Evolutionary conservation across 116 monocot species (phyloP).

Genomic region (Trichopus zeylanicus): DNA sequence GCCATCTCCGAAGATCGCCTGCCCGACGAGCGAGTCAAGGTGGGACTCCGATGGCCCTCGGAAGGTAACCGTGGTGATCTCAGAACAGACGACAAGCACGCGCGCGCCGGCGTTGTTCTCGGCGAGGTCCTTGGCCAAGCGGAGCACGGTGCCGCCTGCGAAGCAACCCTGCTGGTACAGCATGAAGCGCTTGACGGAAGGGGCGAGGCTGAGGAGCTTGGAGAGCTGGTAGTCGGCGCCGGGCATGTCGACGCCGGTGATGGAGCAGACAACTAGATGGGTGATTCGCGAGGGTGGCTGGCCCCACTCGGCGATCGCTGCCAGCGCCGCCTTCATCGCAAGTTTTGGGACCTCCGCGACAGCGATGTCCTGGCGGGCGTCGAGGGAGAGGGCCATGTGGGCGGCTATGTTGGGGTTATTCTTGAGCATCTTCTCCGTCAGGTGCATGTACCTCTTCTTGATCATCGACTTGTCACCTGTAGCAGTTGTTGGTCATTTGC

Average conservation of each 20-base stretch:
- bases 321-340: slow-evolving; percentile 1
- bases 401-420: slow-evolving; percentile 10
- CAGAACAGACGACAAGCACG: slow-evolving; percentile 18
- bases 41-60: no score
- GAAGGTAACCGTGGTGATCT: no score
- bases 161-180: slow-evolving; percentile 32
- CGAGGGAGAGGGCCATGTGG: slow-evolving; percentile 4
- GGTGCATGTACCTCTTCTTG: no score
- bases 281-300: slow-evolving; percentile 33
- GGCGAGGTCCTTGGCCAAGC: slow-evolving; percentile 44
- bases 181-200: slow-evolving; percentile 41
- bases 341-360: slow-evolving; percentile 12
- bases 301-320: slow-evolving; percentile 39
- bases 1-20: slow-evolving; percentile 22
- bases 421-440: slow-evolving; percentile 18
- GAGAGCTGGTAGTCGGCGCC: slow-evolving; percentile 42
- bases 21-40: slow-evolving; percentile 7
- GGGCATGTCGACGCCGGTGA: slow-evolving; percentile 40
- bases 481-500: background rate
- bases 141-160: slow-evolving; percentile 39
- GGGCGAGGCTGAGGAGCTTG: slow-evolving; percentile 33
- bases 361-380: slow-evolving; percentile 10
- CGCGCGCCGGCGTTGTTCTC: slow-evolving; percentile 36
- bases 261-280: slow-evolving; percentile 43
- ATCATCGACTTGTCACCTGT: slow-evolving; percentile 23